Evolutionary conservation across 192 early-diverging fungal species (phyloP), one percentile per base, ranked within the genome.

Genomic region (Podila minutissima): DNA sequence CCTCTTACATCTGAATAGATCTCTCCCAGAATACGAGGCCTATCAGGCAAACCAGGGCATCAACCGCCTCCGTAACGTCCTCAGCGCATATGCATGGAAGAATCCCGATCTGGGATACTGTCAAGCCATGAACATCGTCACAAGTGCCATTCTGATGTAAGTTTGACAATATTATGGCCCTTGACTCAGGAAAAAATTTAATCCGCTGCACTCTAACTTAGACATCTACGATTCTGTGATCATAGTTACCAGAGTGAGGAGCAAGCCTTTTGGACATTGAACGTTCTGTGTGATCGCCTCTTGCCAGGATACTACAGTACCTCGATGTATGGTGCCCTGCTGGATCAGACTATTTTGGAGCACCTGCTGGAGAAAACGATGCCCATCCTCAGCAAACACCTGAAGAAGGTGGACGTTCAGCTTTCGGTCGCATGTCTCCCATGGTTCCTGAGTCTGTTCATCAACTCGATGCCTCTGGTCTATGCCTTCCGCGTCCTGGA

Each of bases 61-160:
- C 60, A 89, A 95, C 49, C 91, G 95, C 6, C 85, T 99, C 53
- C 92, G 98, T n/a, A 91, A 96, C 22, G 97, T 99, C 29, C 85
- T 99, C 50, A 93, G 92, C 64, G 93, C 94, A 3, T 96, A 96
- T 73, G 87, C 94, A 22, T 91, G 92, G 89, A 92, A 91, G 66
- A 91, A 95, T 67, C 89, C 94, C 0, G 96, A 97, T 79, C 90
- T 99, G 24, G 98, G 98, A n/a, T 99, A 99, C 84, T 99, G 98
- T 83, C 98, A 99, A 82, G 97, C 98, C 4, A 99, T 99, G 98
- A 99, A 99, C 83, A 97, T 99, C 87, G 93, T 99, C 1, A 95
- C 96, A 53, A 96, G 94, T 32, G 94, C 97, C 0, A 86, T 99
- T 72, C 85, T 99, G 57, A 95, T 99, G 84, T 87, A 83, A 69